Evolutionary conservation across 495 filamentous ascomycete genomes (phyloP).

Genomic region (Aspergillus carlsbadensis): DNA sequence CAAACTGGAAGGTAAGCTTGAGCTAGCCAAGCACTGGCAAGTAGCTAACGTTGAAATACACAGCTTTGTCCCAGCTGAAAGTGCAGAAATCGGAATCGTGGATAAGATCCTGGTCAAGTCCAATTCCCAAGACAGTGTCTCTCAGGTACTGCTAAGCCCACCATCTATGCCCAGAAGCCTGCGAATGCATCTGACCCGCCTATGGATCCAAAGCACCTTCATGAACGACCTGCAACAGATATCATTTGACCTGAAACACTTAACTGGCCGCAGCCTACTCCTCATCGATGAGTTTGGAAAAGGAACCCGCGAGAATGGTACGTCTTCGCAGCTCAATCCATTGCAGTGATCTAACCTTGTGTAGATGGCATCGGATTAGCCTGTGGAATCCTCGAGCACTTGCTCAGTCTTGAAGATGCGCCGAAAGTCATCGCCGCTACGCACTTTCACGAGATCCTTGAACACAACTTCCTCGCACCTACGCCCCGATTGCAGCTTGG

Average conservation of each 20-base stretch:
- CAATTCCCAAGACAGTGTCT: slow-evolving; percentile 82
- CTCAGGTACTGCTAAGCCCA: slow-evolving; percentile 44
- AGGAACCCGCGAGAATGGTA: slow-evolving; percentile 73
- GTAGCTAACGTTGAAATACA: slow-evolving; percentile 5
- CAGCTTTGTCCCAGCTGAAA: slow-evolving; percentile 83
- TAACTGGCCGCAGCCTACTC: slow-evolving; percentile 74
- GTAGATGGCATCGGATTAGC: slow-evolving; percentile 84
- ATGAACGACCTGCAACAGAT: slow-evolving; percentile 92
- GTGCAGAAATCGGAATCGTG: slow-evolving; percentile 79
- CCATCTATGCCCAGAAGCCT: neutral
- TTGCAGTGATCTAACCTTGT: neutral
- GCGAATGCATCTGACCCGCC: slow-evolving; percentile 5
- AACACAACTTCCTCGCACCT: slow-evolving; percentile 61
- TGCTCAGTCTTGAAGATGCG: slow-evolving; percentile 58
- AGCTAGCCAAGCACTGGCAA: neutral
- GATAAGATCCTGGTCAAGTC: slow-evolving; percentile 92
- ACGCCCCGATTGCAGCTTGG: slow-evolving; percentile 65
- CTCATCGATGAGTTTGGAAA: slow-evolving; percentile 97
- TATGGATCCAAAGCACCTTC: slow-evolving; percentile 81
- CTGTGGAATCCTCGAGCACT: slow-evolving; percentile 75
- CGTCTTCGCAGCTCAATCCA: neutral
- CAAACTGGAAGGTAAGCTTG: slow-evolving; percentile 70
- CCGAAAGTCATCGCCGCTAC: slow-evolving; percentile 88
- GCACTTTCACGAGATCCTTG: slow-evolving; percentile 94
- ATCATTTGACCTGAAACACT: slow-evolving; percentile 71